Conservation (phyloP, 768 basidiomycete genomes). For the Pleurotus pulmonarius region DNA sequence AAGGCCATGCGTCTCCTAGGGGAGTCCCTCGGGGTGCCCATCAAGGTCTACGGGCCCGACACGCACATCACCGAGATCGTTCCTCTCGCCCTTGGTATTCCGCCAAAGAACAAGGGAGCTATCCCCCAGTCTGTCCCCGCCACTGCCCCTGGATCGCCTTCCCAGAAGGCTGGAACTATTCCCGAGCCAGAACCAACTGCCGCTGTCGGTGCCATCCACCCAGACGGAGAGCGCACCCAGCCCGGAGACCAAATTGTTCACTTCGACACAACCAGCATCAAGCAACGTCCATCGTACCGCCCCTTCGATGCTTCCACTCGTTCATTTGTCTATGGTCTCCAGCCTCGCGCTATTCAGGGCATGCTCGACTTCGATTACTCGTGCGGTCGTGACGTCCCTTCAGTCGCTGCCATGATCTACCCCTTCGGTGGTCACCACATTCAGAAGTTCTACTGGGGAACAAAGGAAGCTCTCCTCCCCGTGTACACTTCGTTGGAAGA, state of each 20-base stretch:
- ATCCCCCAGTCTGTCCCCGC: conserved; percentile 21
- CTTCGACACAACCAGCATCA: conserved; percentile 58
- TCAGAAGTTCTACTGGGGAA: conserved; percentile 99
- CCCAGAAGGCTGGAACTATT: conserved; percentile 35
- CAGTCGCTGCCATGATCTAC: conserved; percentile 99
- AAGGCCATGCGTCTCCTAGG: conserved; percentile 98
- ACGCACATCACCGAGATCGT: conserved; percentile 99
- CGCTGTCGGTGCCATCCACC: conserved; percentile 67
- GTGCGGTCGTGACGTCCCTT: conserved; percentile 87
- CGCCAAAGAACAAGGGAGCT: conserved; percentile 37
- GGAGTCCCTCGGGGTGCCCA: conserved; percentile 95
- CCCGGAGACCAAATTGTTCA: conserved; percentile 86
- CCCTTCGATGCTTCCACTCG: conserved; percentile 95
- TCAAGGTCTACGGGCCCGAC: conserved; percentile 96
- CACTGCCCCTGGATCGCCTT: conserved; percentile 45
- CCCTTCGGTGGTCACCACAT: conserved; percentile 99
- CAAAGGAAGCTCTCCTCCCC: conserved; percentile 96
- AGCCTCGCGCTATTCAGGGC: conserved; percentile 97
- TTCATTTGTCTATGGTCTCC: conserved; percentile 96
- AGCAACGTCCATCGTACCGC: conserved; percentile 71
- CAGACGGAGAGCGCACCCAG: conserved; percentile 79
- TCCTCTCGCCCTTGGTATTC: conserved; percentile 92
- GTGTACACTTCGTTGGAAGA: conserved; percentile 93
- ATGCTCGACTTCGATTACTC: conserved; percentile 98
- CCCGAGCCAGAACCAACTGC: conserved; percentile 32